Conservation (phyloP, 257 asterid species). For the Solanum chilense region DNA sequence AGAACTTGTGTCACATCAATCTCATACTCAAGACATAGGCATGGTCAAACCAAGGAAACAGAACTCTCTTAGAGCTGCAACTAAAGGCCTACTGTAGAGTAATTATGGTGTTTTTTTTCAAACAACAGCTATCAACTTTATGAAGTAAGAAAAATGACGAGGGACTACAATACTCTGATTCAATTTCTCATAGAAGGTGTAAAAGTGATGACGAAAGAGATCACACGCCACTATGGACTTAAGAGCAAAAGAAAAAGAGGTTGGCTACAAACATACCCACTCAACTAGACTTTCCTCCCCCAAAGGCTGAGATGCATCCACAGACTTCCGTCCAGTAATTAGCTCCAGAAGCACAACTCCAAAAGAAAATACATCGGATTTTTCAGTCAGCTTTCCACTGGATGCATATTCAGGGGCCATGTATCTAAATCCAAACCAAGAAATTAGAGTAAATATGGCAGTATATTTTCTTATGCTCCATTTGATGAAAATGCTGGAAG, state of each 20-base stretch:
- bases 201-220: background rate
- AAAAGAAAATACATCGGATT: constrained; percentile 76
- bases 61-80: background rate
- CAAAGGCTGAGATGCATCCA: constrained; percentile 73
- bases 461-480: background rate
- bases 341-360: constrained; percentile 93
- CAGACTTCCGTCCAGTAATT: constrained; percentile 86
- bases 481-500: background rate
- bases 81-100: background rate
- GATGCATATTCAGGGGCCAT: constrained; percentile 99
- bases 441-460: background rate
- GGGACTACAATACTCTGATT: background rate
- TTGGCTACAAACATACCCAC: constrained; percentile 53
- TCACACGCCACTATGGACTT: background rate
- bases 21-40: background rate
- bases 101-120: background rate
- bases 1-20: background rate
- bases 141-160: background rate
- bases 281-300: constrained; percentile 97
- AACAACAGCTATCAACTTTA: background rate
- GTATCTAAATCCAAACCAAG: constrained; percentile 37
- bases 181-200: background rate
- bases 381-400: constrained; percentile 86
- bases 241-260: background rate
- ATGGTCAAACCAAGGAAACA: background rate